Percentiles rank a stretch among this genome's conserved stretches.
These are phyloP conservation scores for Eutreptiella sp. DNA, from an alignment of 208 protist species.

Conservation along the genomic window DNA sequence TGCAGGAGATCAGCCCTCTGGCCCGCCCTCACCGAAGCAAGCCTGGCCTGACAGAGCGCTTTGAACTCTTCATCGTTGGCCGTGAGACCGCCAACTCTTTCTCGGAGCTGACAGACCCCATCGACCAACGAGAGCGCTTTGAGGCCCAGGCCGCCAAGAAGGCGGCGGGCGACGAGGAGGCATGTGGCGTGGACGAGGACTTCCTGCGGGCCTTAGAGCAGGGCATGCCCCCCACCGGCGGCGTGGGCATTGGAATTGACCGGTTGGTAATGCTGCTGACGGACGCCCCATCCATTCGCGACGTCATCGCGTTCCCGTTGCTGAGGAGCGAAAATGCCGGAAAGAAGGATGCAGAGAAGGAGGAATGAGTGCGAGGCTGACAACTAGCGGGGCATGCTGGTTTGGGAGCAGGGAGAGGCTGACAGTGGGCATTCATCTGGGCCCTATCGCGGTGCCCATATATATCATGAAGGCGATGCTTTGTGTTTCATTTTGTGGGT, in stretches of 20 bases:
- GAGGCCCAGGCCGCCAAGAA: constrained; percentile 75
- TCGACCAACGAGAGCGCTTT: constrained; percentile 88
- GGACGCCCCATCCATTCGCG: constrained; percentile 64
- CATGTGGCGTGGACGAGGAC: constrained; percentile 77
- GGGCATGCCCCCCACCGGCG: constrained; percentile 84
- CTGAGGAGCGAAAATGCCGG: constrained; percentile 45
- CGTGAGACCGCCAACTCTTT: constrained; percentile 93
- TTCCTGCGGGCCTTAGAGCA: constrained; percentile 87
- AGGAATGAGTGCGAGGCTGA: too few relatives aligned
- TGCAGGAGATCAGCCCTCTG: constrained; percentile 71
- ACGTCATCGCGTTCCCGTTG: constrained; percentile 76
- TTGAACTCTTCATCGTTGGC: constrained; percentile 90
- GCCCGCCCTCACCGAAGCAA: constrained; percentile 68
- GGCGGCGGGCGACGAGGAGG: constrained; percentile 81
- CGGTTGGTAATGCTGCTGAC: constrained; percentile 84
- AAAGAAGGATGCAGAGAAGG: too few relatives aligned
- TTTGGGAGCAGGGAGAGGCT: too few relatives aligned
- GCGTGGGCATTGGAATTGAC: constrained; percentile 93
- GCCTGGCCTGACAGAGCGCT: constrained; percentile 80
- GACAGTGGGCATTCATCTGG: too few relatives aligned
- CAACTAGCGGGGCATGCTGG: too few relatives aligned
- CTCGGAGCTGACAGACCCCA: constrained; percentile 91
- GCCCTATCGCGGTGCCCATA: too few relatives aligned
- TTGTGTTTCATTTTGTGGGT: too few relatives aligned
- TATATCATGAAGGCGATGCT: too few relatives aligned